phyloP scores from a whole-genome alignment of 1,284 basidiomycete species.

The Trametes pubescens region DNA sequence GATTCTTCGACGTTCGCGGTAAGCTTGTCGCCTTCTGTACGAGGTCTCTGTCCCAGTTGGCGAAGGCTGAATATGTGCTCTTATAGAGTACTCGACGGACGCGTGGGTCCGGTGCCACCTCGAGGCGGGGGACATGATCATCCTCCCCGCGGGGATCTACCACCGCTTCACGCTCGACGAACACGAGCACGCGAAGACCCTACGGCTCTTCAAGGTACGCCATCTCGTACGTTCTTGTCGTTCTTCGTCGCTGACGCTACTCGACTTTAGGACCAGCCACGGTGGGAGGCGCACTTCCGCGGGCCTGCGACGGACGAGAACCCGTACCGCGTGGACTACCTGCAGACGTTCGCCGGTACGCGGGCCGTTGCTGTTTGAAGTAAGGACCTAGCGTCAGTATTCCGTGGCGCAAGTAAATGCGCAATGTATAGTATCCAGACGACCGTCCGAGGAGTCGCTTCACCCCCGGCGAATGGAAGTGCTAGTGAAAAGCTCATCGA shows the following conservation, averaged over 20 bases:
- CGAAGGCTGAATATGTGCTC: background rate
- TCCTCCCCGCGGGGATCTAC: conserved; percentile 83
- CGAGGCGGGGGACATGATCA: conserved; percentile 74
- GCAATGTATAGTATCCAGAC: background rate
- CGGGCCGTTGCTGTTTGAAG: background rate
- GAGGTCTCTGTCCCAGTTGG: too few species aligned
- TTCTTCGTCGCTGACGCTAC: background rate
- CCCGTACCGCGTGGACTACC: conserved; percentile 67
- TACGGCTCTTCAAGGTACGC: conserved; percentile 80
- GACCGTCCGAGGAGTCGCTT: too few species aligned
- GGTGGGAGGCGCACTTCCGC: conserved; percentile 83
- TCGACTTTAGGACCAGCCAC: conserved; percentile 77
- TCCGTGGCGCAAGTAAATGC: background rate
- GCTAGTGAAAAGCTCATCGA: too few species aligned
- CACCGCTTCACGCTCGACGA: conserved; percentile 88
- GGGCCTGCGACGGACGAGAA: conserved; percentile 68
- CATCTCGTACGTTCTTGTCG: background rate
- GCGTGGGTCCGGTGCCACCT: conserved; percentile 80
- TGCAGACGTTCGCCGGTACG: conserved; percentile 45
- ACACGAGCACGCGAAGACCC: conserved; percentile 70
- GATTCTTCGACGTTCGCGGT: conserved; percentile 89
- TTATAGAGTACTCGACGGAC: conserved; percentile 60
- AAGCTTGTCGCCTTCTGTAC: conserved; percentile 36
- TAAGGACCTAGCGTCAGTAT: background rate
- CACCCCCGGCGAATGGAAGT: too few species aligned